Evolutionary conservation across 345 rosid species (phyloP).

Genomic region (Clarkia xantiana): DNA sequence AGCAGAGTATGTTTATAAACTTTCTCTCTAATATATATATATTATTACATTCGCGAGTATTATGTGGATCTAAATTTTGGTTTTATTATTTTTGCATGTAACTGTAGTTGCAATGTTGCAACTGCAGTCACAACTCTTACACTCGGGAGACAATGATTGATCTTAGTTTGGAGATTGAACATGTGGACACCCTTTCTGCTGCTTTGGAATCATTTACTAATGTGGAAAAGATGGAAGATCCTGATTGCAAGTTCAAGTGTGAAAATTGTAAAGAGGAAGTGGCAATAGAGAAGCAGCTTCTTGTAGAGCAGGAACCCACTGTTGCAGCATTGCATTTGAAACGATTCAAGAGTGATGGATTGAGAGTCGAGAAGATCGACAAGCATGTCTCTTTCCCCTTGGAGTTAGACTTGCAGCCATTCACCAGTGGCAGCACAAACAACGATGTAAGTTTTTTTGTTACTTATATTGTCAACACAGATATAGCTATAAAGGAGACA

Average conservation of each 20-base stretch:
- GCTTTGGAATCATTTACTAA: slow-evolving; percentile 67
- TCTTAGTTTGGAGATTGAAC: slow-evolving; percentile 69
- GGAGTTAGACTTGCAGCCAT: slow-evolving; percentile 70
- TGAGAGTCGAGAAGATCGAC: slow-evolving; percentile 47
- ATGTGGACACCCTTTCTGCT: slow-evolving; percentile 31
- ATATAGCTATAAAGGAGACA: too few relatives aligned
- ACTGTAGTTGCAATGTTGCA: slow-evolving; percentile 56
- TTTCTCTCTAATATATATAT: not conserved
- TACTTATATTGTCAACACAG: not conserved
- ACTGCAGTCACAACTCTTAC: slow-evolving; percentile 41
- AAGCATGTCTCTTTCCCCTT: slow-evolving; percentile 67
- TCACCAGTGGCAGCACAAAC: slow-evolving; percentile 15
- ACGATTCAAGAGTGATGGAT: slow-evolving; percentile 75
- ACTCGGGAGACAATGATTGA: slow-evolving; percentile 49
- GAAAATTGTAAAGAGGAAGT: slow-evolving; percentile 55
- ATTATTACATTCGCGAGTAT: not conserved
- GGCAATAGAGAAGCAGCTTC: slow-evolving; percentile 61
- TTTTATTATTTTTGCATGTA: not conserved
- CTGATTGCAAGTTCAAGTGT: slow-evolving; percentile 41
- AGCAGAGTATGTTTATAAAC: slow-evolving; percentile 36
- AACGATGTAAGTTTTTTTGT: slow-evolving; percentile 25
- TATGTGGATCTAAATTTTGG: not conserved
- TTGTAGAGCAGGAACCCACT: slow-evolving; percentile 49
- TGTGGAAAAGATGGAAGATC: slow-evolving; percentile 65
- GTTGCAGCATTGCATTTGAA: slow-evolving; percentile 72